Percentiles rank a stretch among this genome's conserved stretches.
phyloP scores from a whole-genome alignment of 768 basidiomycete genomes.

The Austroboletus eburneus region DNA sequence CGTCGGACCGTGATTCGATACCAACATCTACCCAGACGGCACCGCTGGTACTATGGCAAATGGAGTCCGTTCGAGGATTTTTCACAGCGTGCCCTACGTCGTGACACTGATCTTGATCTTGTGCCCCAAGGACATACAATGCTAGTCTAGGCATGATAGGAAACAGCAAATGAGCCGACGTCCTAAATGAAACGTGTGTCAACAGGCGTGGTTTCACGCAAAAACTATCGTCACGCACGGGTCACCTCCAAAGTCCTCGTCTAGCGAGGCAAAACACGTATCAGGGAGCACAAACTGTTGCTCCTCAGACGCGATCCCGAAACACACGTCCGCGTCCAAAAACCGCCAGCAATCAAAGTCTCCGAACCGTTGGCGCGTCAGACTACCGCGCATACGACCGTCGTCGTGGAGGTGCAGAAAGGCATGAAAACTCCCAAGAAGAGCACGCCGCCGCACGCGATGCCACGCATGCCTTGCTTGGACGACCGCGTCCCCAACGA shows the following conservation, averaged over 20 bases:
- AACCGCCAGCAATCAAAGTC: slow-evolving; percentile 45
- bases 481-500: slow-evolving; percentile 19
- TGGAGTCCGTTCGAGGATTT: neutral
- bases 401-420: slow-evolving; percentile 21
- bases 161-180: slow-evolving; percentile 49
- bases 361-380: slow-evolving; percentile 11
- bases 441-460: slow-evolving; percentile 24
- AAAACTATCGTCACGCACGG: slow-evolving; percentile 18
- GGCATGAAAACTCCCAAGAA: slow-evolving; percentile 25
- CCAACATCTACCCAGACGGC: slow-evolving; percentile 44
- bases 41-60: neutral
- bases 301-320: slow-evolving; percentile 50
- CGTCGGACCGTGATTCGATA: slow-evolving; percentile 48
- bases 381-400: neutral
- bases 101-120: slow-evolving; percentile 9
- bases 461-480: slow-evolving; percentile 23
- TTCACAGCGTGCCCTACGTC: slow-evolving; percentile 14
- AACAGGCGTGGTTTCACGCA: neutral
- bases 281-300: slow-evolving; percentile 57
- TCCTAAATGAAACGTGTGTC: slow-evolving; percentile 26
- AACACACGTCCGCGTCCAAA: slow-evolving; percentile 46
- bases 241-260: slow-evolving; percentile 40
- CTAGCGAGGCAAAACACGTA: slow-evolving; percentile 49
- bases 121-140: slow-evolving; percentile 46
- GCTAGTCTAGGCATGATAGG: slow-evolving; percentile 52